phyloP scores from a whole-genome alignment of 192 early-diverging fungal genomes.

The Obelidium mucronatum region DNA sequence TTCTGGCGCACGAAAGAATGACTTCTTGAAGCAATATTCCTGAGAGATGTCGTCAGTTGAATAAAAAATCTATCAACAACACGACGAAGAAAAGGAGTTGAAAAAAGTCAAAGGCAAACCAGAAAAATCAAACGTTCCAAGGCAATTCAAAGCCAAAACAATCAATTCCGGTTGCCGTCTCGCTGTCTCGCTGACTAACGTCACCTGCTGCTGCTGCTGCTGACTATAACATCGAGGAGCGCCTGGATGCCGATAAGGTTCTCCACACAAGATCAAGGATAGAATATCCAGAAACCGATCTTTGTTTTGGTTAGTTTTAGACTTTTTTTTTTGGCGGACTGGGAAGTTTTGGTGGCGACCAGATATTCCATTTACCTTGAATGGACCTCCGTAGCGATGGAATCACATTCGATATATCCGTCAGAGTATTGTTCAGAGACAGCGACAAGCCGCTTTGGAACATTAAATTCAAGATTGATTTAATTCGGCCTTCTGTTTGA shows the following conservation, averaged over 20 bases:
- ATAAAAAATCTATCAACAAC: too few species aligned
- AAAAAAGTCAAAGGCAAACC: slow-evolving; percentile 20
- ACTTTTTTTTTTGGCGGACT: too few species aligned
- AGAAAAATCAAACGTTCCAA: slow-evolving; percentile 86
- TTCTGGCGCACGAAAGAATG: slow-evolving; percentile 80
- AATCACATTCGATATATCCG: slow-evolving; percentile 80
- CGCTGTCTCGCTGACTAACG: too few species aligned
- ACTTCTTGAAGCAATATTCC: slow-evolving; percentile 85
- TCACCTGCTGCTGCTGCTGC: not conserved
- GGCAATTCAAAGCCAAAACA: slow-evolving; percentile 81
- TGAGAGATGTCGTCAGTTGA: too few species aligned
- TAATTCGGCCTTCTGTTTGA: slow-evolving; percentile 53
- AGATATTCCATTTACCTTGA: too few species aligned
- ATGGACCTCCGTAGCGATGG: slow-evolving; percentile 80
- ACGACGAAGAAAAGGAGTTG: not conserved
- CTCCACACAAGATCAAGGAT: slow-evolving; percentile 81
- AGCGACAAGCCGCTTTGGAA: slow-evolving; percentile 87
- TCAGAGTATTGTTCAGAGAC: slow-evolving; percentile 77
- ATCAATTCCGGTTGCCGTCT: slow-evolving; percentile 62
- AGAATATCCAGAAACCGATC: slow-evolving; percentile 88
- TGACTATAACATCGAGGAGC: slow-evolving; percentile 49
- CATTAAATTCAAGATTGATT: slow-evolving; percentile 89
- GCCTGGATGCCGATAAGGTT: slow-evolving; percentile 80
- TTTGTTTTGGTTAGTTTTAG: too few species aligned
- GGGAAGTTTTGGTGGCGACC: too few species aligned